Percentiles rank a stretch among this genome's conserved stretches.
phyloP scores from a whole-genome alignment of 768 basidiomycete genomes.

The Russula foetens region DNA sequence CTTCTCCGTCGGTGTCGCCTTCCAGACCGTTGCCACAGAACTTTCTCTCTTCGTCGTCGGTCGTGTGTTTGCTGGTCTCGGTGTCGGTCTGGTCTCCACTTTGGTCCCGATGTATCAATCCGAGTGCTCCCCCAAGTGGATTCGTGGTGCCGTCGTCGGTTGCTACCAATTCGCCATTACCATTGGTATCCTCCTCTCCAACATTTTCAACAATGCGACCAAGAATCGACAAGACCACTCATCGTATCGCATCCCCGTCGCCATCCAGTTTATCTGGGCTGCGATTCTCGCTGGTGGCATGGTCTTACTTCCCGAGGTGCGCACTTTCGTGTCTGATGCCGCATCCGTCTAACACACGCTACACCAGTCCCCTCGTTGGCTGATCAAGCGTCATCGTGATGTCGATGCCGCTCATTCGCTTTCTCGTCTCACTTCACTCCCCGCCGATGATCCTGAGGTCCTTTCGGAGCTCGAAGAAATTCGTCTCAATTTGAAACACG shows the following conservation, averaged over 20 bases:
- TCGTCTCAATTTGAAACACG: conserved; percentile 51
- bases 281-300: conserved; percentile 63
- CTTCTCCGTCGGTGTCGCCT: conserved; percentile 29
- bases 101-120: conserved; percentile 29
- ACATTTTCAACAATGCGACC: conserved; percentile 45
- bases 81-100: conserved; percentile 69
- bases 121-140: conserved; percentile 18
- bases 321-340: neutral
- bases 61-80: conserved; percentile 69
- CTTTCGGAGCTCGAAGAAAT: conserved; percentile 48
- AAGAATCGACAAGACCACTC: conserved; percentile 8
- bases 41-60: conserved; percentile 49
- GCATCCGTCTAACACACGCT: neutral
- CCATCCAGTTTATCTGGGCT: conserved; percentile 77
- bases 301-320: conserved; percentile 53
- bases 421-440: conserved; percentile 51
- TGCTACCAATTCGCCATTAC: conserved; percentile 68
- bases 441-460: conserved; percentile 43
- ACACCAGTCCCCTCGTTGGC: conserved; percentile 62
- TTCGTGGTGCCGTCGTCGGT: conserved; percentile 65
- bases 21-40: conserved; percentile 50
- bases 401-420: conserved; percentile 52
- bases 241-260: conserved; percentile 72
- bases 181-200: conserved; percentile 48
- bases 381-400: conserved; percentile 58